A percentile compares a stretch with the other conserved stretches of the same genome.
Evolutionary conservation across 179 eudicot species (phyloP).

Genomic region (Carnegiea gigantea): DNA sequence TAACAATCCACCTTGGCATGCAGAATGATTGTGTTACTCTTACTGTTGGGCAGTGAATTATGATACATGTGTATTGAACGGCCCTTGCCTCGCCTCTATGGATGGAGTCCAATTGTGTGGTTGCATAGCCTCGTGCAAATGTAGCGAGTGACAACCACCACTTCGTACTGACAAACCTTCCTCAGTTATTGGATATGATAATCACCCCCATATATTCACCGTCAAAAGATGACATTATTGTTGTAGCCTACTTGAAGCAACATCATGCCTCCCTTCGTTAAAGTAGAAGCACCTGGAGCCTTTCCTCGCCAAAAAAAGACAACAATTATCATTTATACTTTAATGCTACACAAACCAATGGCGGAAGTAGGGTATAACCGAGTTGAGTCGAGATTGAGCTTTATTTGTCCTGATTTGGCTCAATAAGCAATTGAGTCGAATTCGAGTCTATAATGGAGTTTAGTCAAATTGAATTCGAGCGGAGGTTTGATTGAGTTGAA

Average conservation of each 20-base stretch:
- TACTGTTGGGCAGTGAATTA: no score
- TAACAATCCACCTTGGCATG: no score
- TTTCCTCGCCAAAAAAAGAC: not conserved
- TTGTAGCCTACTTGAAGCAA: not conserved
- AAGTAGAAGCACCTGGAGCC: not conserved
- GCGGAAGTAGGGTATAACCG: no score
- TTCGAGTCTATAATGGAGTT: no score
- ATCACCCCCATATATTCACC: not conserved
- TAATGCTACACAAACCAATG: no score
- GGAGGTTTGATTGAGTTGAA: no score
- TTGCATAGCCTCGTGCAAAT: not conserved
- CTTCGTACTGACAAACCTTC: not conserved
- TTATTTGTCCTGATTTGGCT: no score
- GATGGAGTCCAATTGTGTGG: not conserved
- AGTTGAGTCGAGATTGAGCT: no score
- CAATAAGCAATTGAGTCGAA: no score
- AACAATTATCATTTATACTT: not conserved
- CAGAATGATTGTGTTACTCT: no score
- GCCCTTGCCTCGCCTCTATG: not conserved
- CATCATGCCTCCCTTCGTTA: not conserved
- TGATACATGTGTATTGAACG: not conserved
- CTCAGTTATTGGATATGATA: not conserved
- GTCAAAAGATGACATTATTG: no score
- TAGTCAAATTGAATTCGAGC: no score
- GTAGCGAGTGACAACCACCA: not conserved